Conservation (phyloP, 2,329 filamentous ascomycete species). For the Pyricularia sp. region DNA sequence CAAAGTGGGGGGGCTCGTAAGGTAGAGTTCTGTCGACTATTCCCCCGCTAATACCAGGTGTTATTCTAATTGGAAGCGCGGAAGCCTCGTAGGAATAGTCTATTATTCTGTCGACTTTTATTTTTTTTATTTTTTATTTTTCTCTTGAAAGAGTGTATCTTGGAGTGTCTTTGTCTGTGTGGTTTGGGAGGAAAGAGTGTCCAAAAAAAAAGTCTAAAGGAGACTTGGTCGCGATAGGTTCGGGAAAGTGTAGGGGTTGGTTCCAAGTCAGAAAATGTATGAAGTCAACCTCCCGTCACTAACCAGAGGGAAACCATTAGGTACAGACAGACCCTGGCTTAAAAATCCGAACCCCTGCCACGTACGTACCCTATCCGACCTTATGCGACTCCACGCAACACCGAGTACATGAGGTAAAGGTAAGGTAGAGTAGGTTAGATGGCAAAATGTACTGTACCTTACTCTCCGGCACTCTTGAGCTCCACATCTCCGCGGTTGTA, state of each 20-base stretch:
- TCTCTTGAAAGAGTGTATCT: background rate
- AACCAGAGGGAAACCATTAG: background rate
- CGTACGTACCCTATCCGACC: too few species aligned
- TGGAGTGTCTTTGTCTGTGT: background rate
- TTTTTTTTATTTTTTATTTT: too few species aligned
- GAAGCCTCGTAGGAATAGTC: background rate
- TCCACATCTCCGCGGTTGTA: background rate
- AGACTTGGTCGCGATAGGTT: background rate
- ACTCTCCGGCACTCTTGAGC: background rate
- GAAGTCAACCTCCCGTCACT: background rate
- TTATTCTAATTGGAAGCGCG: background rate
- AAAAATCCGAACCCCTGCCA: background rate
- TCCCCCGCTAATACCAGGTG: background rate
- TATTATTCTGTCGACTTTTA: background rate
- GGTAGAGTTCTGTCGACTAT: background rate
- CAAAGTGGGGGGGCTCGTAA: background rate
- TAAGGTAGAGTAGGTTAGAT: background rate
- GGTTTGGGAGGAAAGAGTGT: background rate
- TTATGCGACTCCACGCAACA: background rate
- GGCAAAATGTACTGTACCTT: background rate
- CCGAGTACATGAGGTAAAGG: too few species aligned
- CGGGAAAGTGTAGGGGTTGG: background rate
- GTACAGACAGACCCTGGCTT: background rate
- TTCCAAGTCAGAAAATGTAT: background rate
- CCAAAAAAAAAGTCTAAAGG: background rate